phyloP scores from a whole-genome alignment of 257 asterid genomes.

The Solanum ossicruentum region DNA sequence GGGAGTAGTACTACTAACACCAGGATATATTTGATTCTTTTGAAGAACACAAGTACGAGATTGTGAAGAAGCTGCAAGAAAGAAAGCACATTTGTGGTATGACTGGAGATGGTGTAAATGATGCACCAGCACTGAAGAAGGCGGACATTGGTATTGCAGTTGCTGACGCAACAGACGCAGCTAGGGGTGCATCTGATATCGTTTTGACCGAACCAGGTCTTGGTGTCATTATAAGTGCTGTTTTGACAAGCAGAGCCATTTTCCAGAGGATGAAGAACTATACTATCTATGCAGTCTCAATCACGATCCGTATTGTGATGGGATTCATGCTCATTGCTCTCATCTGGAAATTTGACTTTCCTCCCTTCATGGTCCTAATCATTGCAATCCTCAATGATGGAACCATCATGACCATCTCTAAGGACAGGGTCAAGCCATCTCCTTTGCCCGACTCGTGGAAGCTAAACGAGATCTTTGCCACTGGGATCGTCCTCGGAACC shows the following conservation, averaged over 20 bases:
- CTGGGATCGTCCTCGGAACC: constrained; percentile 23
- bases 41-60: constrained; percentile 76
- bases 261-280: constrained; percentile 90
- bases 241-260: constrained; percentile 77
- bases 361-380: constrained; percentile 40
- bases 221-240: constrained; percentile 69
- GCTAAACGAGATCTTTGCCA: constrained; percentile 24
- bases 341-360: constrained; percentile 31
- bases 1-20: neutral
- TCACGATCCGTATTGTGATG: constrained; percentile 37
- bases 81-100: constrained; percentile 75
- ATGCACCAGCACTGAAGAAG: constrained; percentile 72
- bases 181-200: constrained; percentile 78
- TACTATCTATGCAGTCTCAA: constrained; percentile 46
- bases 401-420: constrained; percentile 31
- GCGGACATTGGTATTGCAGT: constrained; percentile 87
- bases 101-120: constrained; percentile 94
- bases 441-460: constrained; percentile 31
- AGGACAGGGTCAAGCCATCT: constrained; percentile 30
- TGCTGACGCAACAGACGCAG: constrained; percentile 80
- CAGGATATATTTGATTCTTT: neutral
- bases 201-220: constrained; percentile 79
- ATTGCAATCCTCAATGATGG: constrained; percentile 38
- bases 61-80: constrained; percentile 67
- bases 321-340: constrained; percentile 31